phyloP scores from a whole-genome alignment of 495 filamentous ascomycete genomes.

The Aspergillus asperescens region DNA sequence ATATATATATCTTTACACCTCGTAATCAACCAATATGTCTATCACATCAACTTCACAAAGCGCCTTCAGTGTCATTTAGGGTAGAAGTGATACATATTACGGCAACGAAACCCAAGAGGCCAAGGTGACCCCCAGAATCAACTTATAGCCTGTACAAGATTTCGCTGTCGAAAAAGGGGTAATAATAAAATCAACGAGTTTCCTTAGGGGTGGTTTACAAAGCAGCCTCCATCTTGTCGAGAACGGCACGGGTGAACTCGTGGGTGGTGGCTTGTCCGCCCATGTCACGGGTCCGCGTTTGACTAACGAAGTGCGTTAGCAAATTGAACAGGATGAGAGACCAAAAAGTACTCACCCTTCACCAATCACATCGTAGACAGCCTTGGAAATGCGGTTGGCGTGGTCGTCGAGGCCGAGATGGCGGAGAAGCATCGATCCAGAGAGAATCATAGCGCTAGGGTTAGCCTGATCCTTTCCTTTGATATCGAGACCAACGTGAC shows the following conservation, averaged over 20 bases:
- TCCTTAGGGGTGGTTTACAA: constrained; percentile 29
- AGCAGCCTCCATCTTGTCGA: constrained; percentile 82
- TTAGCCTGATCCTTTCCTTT: constrained; percentile 99
- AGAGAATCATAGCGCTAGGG: constrained; percentile 91
- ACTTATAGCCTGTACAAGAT: constrained; percentile 14
- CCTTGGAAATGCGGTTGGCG: constrained; percentile 95
- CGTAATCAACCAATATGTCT: constrained; percentile 21
- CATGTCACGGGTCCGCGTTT: constrained; percentile 89
- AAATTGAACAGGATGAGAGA: constrained; percentile 25
- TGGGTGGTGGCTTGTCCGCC: constrained; percentile 83
- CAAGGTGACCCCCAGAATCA: constrained; percentile 4
- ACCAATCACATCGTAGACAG: constrained; percentile 90
- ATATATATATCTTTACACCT: constrained; percentile 23
- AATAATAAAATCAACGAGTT: constrained; percentile 18
- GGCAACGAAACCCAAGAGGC: constrained; percentile 16
- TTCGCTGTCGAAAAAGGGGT: constrained; percentile 17
- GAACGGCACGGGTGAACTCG: constrained; percentile 88
- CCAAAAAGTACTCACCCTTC: constrained; percentile 70
- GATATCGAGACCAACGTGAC: constrained; percentile 98
- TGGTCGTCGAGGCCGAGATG: constrained; percentile 96
- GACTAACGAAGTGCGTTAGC: constrained; percentile 44
- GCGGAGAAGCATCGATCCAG: constrained; percentile 90
- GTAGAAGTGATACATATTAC: constrained; percentile 33
- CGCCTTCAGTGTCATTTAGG: constrained; percentile 26
- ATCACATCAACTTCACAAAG: constrained; percentile 26